These are phyloP conservation scores for Citrus sp. DNA, from an alignment of 345 rosid species.

Conservation along the genomic window DNA sequence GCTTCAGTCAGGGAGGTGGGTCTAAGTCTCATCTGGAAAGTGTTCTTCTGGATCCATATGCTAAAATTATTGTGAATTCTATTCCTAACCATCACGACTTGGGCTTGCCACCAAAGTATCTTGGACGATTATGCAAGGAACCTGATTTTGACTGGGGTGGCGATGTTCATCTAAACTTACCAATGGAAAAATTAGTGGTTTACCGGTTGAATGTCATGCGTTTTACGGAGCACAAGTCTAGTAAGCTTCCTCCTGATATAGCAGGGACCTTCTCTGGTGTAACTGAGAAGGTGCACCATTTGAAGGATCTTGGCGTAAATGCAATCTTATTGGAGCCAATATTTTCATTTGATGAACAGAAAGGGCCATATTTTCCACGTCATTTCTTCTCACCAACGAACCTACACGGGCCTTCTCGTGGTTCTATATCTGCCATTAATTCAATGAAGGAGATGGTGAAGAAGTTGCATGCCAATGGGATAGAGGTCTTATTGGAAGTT, in stretches of 20 bases:
- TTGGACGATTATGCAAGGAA: slow-evolving; percentile 47
- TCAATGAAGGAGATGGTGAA: slow-evolving; percentile 91
- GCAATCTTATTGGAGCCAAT: slow-evolving; percentile 87
- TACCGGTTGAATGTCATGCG: slow-evolving; percentile 70
- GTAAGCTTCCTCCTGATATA: slow-evolving; percentile 46
- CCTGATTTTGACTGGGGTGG: slow-evolving; percentile 79
- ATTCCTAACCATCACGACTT: slow-evolving; percentile 23
- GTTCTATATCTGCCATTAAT: slow-evolving; percentile 45
- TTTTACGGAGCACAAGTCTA: slow-evolving; percentile 72
- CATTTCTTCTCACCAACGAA: slow-evolving; percentile 76
- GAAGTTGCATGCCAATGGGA: slow-evolving; percentile 66
- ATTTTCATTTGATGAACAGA: slow-evolving; percentile 56
- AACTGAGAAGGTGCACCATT: slow-evolving; percentile 62
- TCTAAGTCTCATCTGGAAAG: slow-evolving; percentile 26
- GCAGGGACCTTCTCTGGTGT: slow-evolving; percentile 85
- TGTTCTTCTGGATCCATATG: slow-evolving; percentile 78
- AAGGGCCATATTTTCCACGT: slow-evolving; percentile 76
- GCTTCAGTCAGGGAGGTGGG: slow-evolving; percentile 25
- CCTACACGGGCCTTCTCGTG: slow-evolving; percentile 51
- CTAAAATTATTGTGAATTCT: slow-evolving; percentile 42
- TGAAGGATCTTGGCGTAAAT: slow-evolving; percentile 73
- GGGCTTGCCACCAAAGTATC: slow-evolving; percentile 33
- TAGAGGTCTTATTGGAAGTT: slow-evolving; percentile 86
- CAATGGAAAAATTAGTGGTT: slow-evolving; percentile 60
- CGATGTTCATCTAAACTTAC: slow-evolving; percentile 58